Conservation (phyloP, 176 grass and related monocot genomes). For the Aegilops bicornis region DNA sequence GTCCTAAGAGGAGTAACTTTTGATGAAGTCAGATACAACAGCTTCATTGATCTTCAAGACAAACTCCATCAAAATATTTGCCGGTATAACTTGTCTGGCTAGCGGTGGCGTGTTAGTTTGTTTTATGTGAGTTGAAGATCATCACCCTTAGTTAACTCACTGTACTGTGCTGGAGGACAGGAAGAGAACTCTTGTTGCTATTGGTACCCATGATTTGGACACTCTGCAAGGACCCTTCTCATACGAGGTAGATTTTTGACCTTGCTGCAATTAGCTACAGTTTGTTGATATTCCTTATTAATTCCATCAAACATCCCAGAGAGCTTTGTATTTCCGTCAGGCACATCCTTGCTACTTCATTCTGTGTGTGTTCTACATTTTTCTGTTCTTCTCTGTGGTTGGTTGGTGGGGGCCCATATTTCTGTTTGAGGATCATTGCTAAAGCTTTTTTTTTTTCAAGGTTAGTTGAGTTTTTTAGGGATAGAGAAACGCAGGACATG, state of each 20-base stretch:
- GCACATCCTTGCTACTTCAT: background rate
- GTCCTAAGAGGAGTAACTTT: slow-evolving; percentile 87
- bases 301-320: background rate
- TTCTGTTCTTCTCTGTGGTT: background rate
- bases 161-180: slow-evolving; percentile 39
- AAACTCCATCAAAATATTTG: slow-evolving; percentile 99
- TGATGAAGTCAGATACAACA: slow-evolving; percentile 91
- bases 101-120: background rate
- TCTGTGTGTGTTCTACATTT: slow-evolving; percentile 9
- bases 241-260: slow-evolving; percentile 71
- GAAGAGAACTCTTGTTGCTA: slow-evolving; percentile 94
- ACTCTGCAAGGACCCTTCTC: slow-evolving; percentile 80
- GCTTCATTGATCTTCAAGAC: slow-evolving; percentile 99
- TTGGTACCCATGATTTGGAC: slow-evolving; percentile 96
- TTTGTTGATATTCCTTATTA: background rate
- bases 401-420: background rate
- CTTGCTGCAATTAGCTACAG: slow-evolving; percentile 2
- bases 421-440: background rate
- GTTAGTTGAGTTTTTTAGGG: background rate
- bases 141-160: slow-evolving; percentile 19
- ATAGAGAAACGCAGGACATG: background rate
- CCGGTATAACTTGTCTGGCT: slow-evolving; percentile 51
- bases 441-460: background rate
- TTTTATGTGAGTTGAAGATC: slow-evolving; percentile 25
- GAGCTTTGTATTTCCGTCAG: background rate